Percentiles rank a stretch among this genome's conserved stretches.
These are phyloP conservation scores for Alternaria gansuensis DNA, from an alignment of 2,329 filamentous ascomycete genomes.

Conservation along the genomic window DNA sequence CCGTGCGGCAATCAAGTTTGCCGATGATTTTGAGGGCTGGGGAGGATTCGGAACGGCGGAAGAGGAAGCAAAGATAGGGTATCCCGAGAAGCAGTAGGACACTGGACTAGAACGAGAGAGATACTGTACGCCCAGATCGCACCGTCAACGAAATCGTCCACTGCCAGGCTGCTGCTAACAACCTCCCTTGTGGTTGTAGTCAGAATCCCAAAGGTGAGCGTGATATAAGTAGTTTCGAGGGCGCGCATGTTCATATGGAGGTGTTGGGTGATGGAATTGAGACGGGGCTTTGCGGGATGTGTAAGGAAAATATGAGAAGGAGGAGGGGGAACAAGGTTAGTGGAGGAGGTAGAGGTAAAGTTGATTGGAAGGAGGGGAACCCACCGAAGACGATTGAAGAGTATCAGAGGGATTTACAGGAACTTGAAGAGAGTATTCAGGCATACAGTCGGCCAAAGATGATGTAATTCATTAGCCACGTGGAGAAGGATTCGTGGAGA, in stretches of 20 bases:
- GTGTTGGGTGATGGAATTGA: neutral
- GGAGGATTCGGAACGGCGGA: slow-evolving; percentile 55
- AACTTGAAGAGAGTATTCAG: neutral
- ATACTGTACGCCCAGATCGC: neutral
- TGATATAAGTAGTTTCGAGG: neutral
- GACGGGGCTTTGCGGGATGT: neutral
- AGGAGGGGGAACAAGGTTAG: neutral
- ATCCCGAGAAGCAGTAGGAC: slow-evolving; percentile 28
- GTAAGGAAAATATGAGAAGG: neutral
- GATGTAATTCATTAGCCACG: neutral
- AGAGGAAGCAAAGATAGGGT: slow-evolving; percentile 37
- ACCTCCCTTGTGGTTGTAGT: neutral
- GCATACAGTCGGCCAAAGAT: neutral
- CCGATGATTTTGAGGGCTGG: slow-evolving; percentile 78
- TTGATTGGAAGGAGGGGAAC: neutral
- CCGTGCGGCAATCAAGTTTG: slow-evolving; percentile 74
- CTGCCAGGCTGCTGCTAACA: neutral
- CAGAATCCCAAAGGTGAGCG: neutral
- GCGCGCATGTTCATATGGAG: neutral
- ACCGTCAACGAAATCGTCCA: neutral
- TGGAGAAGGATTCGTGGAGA: neutral
- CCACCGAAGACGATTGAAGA: neutral
- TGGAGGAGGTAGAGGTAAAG: neutral
- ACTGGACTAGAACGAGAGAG: neutral
- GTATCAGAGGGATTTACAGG: neutral